These are phyloP conservation scores for Seiridium cupressi DNA, from an alignment of 2,329 filamentous ascomycete species.

Conservation along the genomic window DNA sequence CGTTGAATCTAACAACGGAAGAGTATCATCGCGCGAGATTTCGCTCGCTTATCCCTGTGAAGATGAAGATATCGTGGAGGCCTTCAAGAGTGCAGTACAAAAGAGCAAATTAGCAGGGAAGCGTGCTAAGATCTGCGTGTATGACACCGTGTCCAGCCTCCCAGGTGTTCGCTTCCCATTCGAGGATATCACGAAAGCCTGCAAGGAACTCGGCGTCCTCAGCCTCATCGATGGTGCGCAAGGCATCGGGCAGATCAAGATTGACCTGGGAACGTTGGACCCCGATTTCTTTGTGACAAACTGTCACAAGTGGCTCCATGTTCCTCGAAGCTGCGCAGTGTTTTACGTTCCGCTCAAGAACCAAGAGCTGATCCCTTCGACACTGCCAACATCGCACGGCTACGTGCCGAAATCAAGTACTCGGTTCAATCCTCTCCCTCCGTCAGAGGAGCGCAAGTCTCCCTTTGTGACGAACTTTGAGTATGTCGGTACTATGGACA, in stretches of 20 bases:
- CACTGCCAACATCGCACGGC: conserved; percentile 78
- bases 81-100: conserved; percentile 59
- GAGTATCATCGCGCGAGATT: conserved; percentile 51
- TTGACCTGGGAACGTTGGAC: conserved; percentile 66
- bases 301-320: conserved; percentile 87
- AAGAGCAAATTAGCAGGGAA: conserved; percentile 54
- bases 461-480: conserved; percentile 71
- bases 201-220: conserved; percentile 64
- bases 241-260: conserved; percentile 72
- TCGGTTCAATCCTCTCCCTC: conserved; percentile 40
- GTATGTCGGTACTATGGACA: conserved; percentile 75
- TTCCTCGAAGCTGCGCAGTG: conserved; percentile 76
- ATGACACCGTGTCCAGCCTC: conserved; percentile 76
- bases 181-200: conserved; percentile 62
- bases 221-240: conserved; percentile 85
- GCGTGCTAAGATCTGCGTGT: conserved; percentile 66
- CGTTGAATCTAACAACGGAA: conserved; percentile 58
- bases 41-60: conserved; percentile 65
- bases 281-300: conserved; percentile 88
- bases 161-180: conserved; percentile 82
- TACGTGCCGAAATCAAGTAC: conserved; percentile 51
- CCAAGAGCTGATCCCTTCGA: conserved; percentile 71
- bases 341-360: conserved; percentile 77
- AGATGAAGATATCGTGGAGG: conserved; percentile 62
- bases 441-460: conserved; percentile 41